Conservation (phyloP, 768 basidiomycete species). For the Leccinum broughii region DNA sequence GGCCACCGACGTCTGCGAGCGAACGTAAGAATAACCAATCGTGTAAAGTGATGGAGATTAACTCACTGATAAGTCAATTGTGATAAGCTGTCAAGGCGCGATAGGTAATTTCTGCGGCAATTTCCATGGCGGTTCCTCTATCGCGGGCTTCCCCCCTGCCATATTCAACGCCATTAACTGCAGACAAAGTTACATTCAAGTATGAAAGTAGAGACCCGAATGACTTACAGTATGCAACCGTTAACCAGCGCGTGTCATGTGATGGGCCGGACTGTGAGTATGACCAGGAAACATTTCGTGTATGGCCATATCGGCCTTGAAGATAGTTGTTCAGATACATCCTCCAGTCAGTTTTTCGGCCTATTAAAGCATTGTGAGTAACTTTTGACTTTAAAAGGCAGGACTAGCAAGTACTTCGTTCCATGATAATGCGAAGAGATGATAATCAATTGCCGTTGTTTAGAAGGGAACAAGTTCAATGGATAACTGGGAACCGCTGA, state of each 20-base stretch:
- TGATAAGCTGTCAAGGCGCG: constrained; percentile 22
- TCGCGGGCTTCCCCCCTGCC: constrained; percentile 28
- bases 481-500: constrained; percentile 11
- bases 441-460: not conserved
- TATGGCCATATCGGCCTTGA: constrained; percentile 33
- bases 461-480: not conserved
- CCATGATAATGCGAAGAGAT: constrained; percentile 13
- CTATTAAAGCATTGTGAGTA: constrained; percentile 15
- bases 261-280: constrained; percentile 21
- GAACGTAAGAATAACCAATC: not conserved
- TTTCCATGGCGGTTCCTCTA: constrained; percentile 32
- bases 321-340: constrained; percentile 34
- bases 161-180: constrained; percentile 30
- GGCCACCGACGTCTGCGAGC: not conserved
- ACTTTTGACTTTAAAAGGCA: not conserved
- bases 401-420: constrained; percentile 9
- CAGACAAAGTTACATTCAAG: not conserved
- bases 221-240: constrained; percentile 28
- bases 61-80: constrained; percentile 17
- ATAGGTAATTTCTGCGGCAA: constrained; percentile 29
- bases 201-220: not conserved
- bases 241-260: constrained; percentile 27
- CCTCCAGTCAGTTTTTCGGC: constrained; percentile 26
- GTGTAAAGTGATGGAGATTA: not conserved
- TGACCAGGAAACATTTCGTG: constrained; percentile 27